A percentile compares a stretch with the other conserved stretches of the same genome.
phyloP scores from a whole-genome alignment of 345 rosid species.

The Crucihimalaya himalaica region DNA sequence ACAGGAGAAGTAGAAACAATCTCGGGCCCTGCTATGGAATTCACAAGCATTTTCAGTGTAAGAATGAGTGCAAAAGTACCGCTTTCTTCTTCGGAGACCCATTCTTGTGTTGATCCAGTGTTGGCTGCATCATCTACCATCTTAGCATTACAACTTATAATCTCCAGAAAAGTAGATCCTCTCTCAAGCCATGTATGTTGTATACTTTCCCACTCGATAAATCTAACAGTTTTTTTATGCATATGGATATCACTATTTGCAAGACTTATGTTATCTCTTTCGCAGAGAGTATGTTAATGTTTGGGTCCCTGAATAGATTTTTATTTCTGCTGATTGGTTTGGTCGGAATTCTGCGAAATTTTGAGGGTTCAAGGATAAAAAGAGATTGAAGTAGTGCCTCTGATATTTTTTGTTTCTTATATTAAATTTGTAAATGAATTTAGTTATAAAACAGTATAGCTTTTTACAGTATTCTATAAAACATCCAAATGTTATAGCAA shows the following conservation, averaged over 20 bases:
- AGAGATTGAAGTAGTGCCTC: too few species aligned
- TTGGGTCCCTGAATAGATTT: too few species aligned
- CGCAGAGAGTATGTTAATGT: too few species aligned
- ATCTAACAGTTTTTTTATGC: neutral
- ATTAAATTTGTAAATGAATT: too few species aligned
- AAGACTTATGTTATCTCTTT: too few species aligned
- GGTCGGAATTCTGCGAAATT: too few species aligned
- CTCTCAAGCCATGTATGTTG: constrained; percentile 58
- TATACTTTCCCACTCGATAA: neutral
- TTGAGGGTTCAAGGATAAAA: too few species aligned
- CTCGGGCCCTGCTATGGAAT: constrained; percentile 68
- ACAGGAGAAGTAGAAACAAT: constrained; percentile 61
- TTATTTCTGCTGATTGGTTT: too few species aligned
- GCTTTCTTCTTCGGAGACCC: constrained; percentile 52
- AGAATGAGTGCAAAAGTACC: constrained; percentile 60
- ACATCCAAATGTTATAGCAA: too few species aligned
- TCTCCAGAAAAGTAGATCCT: constrained; percentile 85
- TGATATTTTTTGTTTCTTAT: too few species aligned
- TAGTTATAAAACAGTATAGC: too few species aligned
- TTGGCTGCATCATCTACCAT: constrained; percentile 68
- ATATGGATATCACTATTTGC: neutral
- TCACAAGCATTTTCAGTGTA: constrained; percentile 53
- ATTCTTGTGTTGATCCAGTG: constrained; percentile 59
- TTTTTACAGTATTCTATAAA: too few species aligned
- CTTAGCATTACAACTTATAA: constrained; percentile 75